Base-by-base conservation (phyloP, 2,329 filamentous ascomycete species). In the Tolypocladium tundrense region DNA sequence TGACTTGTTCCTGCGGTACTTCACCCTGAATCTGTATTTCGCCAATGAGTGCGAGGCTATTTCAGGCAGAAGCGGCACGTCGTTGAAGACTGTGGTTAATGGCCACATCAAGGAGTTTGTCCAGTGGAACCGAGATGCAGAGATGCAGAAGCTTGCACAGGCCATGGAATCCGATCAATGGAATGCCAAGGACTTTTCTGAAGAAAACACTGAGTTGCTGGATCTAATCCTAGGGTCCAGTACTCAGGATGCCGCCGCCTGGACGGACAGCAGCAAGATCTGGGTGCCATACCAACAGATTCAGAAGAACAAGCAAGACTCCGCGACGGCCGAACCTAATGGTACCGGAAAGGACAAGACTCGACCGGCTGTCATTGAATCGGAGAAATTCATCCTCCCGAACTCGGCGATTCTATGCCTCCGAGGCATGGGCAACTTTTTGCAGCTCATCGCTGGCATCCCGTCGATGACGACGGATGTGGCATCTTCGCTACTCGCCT, bases 401-500 rank as follows among this genome's bases (percentile, higher is more conserved):
- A 83, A 88, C 56, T 96, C 91, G 6, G 92, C 91, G 0, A 80
- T 93, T 39, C 78, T 89, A 1, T 92, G 94, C 62, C 81, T 99
- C 57, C 82, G 85, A 58, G 91, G 90, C 55, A 87, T 97, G 62
- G 87, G 90, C 59, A 83, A 86, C 19, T 96, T 96, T 71, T 79
- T 96, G 62, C 88, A 89, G 61, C 81, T 99, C 4, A 87, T 93
- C 58, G 81, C 89, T 6, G 87, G 87, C 39, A 93, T 97, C 58
- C 93, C 94, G 1, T 93, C 88, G 60, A 92, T 97, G 84, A 89
- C 91, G 1, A 79, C 86, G 2, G 91, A 97, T 59, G 87, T 97
- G 56, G 88, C 90, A 0, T 78, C 83, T 3, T 87, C 86, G 0
- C 81, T 99, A 13, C 78, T 97, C 48, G 87, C 94, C 27, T 96